These are phyloP conservation scores for Calonectria leucothoes DNA, from an alignment of 2,329 filamentous ascomycete species.

Conservation along the genomic window DNA sequence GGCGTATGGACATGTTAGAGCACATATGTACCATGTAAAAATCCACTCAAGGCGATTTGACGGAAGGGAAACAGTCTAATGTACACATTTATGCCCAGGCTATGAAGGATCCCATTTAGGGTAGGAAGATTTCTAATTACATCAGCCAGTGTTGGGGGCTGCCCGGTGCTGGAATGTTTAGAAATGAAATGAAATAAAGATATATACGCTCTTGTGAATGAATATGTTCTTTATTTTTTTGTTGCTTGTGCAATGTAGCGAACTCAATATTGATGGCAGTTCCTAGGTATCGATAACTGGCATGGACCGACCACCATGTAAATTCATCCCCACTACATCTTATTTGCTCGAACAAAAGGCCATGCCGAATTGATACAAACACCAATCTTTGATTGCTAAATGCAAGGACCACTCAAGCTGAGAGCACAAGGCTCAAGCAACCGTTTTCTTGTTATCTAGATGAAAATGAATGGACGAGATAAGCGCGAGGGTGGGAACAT, in stretches of 20 bases:
- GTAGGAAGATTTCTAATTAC: background rate
- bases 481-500: background rate
- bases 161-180: background rate
- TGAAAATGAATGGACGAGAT: background rate
- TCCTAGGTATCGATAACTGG: too few relatives aligned
- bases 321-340: too few relatives aligned
- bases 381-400: background rate
- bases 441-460: background rate
- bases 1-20: constrained; percentile 86
- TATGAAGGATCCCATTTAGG: background rate
- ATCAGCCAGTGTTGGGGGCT: background rate
- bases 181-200: background rate
- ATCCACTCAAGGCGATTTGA: constrained; percentile 36
- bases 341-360: background rate
- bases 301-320: too few relatives aligned
- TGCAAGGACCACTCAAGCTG: background rate
- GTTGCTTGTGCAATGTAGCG: background rate
- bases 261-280: too few relatives aligned
- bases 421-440: background rate
- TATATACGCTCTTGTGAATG: background rate
- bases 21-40: constrained; percentile 41
- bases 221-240: background rate
- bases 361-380: background rate
- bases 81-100: constrained; percentile 1
- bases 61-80: background rate